These are phyloP conservation scores for Termitomyces bulborhizus DNA, from an alignment of 768 basidiomycete species.

Conservation along the genomic window DNA sequence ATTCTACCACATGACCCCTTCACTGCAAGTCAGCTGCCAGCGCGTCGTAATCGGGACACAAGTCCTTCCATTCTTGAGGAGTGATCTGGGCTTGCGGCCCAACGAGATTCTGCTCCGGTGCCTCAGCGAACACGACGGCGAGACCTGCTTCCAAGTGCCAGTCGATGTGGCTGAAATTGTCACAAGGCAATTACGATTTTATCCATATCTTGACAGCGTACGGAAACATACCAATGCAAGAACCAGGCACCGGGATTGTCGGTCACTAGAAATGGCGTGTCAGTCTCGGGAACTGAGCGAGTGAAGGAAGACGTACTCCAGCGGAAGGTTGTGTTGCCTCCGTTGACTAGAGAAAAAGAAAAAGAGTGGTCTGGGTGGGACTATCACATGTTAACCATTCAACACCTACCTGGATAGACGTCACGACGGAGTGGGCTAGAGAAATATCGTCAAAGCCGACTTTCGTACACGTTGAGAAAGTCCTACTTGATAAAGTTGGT, in stretches of 20 bases:
- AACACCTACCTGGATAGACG: conserved; percentile 18
- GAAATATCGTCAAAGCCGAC: background rate
- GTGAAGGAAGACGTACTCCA: conserved; percentile 19
- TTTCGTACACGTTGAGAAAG: background rate
- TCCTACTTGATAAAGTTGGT: conserved; percentile 23
- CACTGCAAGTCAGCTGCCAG: conserved; percentile 22
- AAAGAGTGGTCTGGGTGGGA: background rate
- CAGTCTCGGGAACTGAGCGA: background rate
- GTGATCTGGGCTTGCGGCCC: conserved; percentile 25
- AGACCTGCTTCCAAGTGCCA: conserved; percentile 31
- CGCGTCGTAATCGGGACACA: conserved; percentile 22
- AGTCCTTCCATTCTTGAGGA: conserved; percentile 23
- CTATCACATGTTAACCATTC: too few species aligned
- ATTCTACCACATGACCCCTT: background rate
- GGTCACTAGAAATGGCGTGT: conserved; percentile 10
- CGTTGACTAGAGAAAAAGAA: conserved; percentile 19
- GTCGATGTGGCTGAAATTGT: conserved; percentile 23
- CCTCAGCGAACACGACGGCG: conserved; percentile 27
- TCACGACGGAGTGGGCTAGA: conserved; percentile 20
- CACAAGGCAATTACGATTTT: background rate
- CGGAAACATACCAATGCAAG: conserved; percentile 29
- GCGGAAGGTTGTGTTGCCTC: conserved; percentile 30
- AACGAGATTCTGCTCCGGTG: conserved; percentile 19
- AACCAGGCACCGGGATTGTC: conserved; percentile 62
- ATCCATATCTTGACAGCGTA: background rate